These are phyloP conservation scores for Trichosporon sp. DNA, from an alignment of 1,284 basidiomycete species.

Conservation along the genomic window DNA sequence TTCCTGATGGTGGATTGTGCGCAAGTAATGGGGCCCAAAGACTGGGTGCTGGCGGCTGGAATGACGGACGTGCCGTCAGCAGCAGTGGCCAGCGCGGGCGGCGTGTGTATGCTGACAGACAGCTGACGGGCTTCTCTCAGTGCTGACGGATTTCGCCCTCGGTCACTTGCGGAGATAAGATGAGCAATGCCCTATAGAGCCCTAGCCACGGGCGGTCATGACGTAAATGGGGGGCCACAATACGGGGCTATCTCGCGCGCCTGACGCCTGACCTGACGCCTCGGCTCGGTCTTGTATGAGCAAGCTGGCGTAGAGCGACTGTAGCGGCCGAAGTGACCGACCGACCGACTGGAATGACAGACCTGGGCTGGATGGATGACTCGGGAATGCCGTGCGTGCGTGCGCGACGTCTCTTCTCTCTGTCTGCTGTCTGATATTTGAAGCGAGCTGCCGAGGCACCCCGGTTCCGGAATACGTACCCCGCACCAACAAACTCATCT, in stretches of 20 bases:
- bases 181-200: not conserved
- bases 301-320: too few species aligned
- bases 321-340: too few species aligned
- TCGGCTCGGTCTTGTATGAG: too few species aligned
- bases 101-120: too few species aligned
- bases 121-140: too few species aligned
- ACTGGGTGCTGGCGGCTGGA: not conserved
- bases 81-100: too few species aligned
- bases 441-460: not conserved
- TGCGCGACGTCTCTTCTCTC: too few species aligned
- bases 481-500: not conserved
- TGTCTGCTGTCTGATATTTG: not conserved
- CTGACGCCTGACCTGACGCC: too few species aligned
- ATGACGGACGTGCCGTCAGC: too few species aligned
- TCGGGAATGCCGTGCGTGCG: too few species aligned
- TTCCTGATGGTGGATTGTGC: not conserved
- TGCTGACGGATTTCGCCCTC: not conserved
- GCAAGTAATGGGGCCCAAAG: not conserved
- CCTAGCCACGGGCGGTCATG: not conserved
- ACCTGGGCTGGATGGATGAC: too few species aligned
- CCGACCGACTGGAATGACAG: too few species aligned
- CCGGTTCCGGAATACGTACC: not conserved
- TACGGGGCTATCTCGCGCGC: not conserved
- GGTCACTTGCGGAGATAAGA: conserved; percentile 3
- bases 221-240: not conserved